Evolutionary conservation across 1,139 yeast genomes (phyloP), one percentile per base, ranked within the genome.

Genomic region (Scheffersomyces illinoinensis): DNA sequence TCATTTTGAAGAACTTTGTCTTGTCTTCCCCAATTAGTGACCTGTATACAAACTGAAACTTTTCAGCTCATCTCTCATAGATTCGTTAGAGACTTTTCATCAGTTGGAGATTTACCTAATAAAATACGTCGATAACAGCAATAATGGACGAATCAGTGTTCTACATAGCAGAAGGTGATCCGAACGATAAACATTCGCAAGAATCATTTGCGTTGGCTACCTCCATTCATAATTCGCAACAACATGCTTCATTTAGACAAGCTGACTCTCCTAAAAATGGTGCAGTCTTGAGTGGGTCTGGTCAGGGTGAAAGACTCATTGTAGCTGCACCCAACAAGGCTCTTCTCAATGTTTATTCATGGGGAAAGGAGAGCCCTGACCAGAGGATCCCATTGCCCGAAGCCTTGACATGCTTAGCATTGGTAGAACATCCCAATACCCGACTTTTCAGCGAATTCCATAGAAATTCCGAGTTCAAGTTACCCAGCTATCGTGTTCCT

Each of bases 301-400:
- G 81, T 3, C 64, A 70, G 3, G 81, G 82, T 8, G 82, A 81
- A 60, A 76, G 85, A 56, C 72, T 87, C 19, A 81, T 90, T 60
- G 86, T 86, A 8, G 90, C 92, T 1, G 88, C 89, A 60, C 77
- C 81, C 23, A 85, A 83, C 54, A 91, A 89, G 68, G 95, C 98
- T 0, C 74, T 91, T 58, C 75, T 93, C 48, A 88, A 89, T 63
- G 89, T 90, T 1, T 93, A 92, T 70, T 76, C 86, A 2, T 85
- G 89, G 80, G 88, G 90, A 5, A 90, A 91, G 69, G 98, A 95
- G 68, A 83, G 91, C 12, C 86, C 91, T 0, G 92, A 89, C 62
- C 98, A 93, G 72, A 83, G 90, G 65, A 82, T 93, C 52, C 96
- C 97, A 0, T 79, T 93, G 14, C 98, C 98, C 0, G 98, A 92